Conservation (phyloP, 306 rosid species). For the Biancaea sappan region DNA sequence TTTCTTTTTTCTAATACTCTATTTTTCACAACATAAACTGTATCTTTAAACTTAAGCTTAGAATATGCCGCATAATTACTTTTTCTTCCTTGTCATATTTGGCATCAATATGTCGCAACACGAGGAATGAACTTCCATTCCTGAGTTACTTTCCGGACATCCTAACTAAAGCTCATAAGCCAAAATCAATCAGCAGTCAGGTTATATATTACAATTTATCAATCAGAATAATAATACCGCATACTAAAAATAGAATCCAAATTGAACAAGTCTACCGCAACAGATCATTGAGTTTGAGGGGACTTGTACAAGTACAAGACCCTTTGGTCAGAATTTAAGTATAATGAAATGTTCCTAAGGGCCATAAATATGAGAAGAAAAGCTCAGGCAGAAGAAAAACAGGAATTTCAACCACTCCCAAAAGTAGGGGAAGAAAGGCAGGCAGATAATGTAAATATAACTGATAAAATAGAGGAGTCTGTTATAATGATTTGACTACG, state of each 20-base stretch:
- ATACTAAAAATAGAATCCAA: slow-evolving; percentile 22
- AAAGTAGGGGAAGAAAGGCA: not conserved
- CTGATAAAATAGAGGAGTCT: not conserved
- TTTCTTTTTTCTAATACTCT: too few relatives aligned
- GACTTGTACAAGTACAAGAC: not conserved
- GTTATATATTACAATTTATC: slow-evolving; percentile 8
- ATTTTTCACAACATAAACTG: too few relatives aligned
- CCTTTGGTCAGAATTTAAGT: not conserved
- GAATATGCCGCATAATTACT: not conserved
- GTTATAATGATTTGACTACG: not conserved
- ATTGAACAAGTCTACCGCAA: slow-evolving; percentile 5
- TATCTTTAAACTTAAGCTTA: not conserved
- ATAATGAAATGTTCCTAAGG: not conserved
- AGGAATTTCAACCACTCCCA: not conserved
- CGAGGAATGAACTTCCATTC: slow-evolving; percentile 79
- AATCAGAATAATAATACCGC: not conserved
- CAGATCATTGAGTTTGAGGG: not conserved
- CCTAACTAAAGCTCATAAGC: slow-evolving; percentile 47
- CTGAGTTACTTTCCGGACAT: slow-evolving; percentile 58
- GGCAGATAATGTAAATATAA: not conserved
- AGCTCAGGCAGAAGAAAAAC: not conserved
- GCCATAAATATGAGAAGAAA: not conserved
- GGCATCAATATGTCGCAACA: slow-evolving; percentile 72
- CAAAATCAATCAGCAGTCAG: slow-evolving; percentile 20
- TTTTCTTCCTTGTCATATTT: not conserved